These are phyloP conservation scores for Aspergillus sp. DNA, from an alignment of 2,329 filamentous ascomycete genomes.

Conservation along the genomic window DNA sequence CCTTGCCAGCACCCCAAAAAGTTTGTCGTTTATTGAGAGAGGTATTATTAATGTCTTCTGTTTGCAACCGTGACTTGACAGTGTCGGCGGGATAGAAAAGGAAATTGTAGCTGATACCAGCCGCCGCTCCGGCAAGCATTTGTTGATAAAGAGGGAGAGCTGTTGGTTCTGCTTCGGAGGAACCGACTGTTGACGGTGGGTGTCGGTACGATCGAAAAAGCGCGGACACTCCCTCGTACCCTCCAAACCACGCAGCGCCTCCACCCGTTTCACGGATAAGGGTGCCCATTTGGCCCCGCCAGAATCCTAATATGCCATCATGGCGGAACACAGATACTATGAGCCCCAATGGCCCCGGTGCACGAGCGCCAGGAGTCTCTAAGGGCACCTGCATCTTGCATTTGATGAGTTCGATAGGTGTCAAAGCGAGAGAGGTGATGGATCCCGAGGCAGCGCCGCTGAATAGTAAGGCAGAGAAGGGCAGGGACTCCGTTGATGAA, in stretches of 20 bases:
- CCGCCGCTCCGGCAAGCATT: constrained; percentile 79
- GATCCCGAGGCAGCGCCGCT: constrained; percentile 86
- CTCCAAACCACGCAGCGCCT: constrained; percentile 91
- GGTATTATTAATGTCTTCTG: constrained; percentile 59
- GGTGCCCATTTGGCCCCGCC: constrained; percentile 92
- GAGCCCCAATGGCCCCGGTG: constrained; percentile 66
- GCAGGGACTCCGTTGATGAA: constrained; percentile 56
- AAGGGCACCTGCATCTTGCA: constrained; percentile 90
- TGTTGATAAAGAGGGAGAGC: constrained; percentile 81
- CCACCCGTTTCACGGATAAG: constrained; percentile 92
- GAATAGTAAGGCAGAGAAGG: constrained; percentile 71
- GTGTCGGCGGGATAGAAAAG: constrained; percentile 97
- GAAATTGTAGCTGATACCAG: constrained; percentile 94
- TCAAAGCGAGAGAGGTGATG: constrained; percentile 86
- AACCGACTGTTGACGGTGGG: background rate
- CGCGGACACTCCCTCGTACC: constrained; percentile 76
- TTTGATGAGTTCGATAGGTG: constrained; percentile 94
- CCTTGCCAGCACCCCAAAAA: constrained; percentile 70
- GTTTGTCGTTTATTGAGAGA: constrained; percentile 55
- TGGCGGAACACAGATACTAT: constrained; percentile 78
- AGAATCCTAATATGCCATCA: constrained; percentile 83
- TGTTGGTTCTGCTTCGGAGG: constrained; percentile 35
- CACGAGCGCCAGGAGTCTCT: constrained; percentile 37
- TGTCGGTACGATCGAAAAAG: constrained; percentile 62
- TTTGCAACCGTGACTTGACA: constrained; percentile 97